phyloP scores from a whole-genome alignment of 495 filamentous ascomycete genomes.

The Lentithecium fluviatile region DNA sequence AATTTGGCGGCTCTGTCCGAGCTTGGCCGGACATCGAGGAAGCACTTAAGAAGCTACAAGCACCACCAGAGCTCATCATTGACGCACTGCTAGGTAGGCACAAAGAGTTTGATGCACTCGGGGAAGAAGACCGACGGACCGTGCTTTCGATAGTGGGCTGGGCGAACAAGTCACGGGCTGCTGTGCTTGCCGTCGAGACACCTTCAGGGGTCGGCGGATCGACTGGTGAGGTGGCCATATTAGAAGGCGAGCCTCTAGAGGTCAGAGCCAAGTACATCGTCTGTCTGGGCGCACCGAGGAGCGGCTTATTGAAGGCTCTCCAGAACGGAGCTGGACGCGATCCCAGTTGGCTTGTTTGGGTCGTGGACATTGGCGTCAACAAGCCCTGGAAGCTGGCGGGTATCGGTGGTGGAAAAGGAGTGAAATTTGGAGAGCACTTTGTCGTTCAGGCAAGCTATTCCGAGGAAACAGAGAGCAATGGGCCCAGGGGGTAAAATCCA shows the following conservation, averaged over 20 bases:
- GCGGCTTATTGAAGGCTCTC: slow-evolving; percentile 72
- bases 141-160: slow-evolving; percentile 82
- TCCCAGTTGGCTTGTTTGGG: slow-evolving; percentile 66
- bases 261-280: slow-evolving; percentile 75
- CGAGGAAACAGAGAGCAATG: slow-evolving; percentile 13
- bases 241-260: slow-evolving; percentile 71
- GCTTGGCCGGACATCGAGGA: slow-evolving; percentile 42
- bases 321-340: slow-evolving; percentile 59
- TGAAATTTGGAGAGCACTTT: slow-evolving; percentile 86
- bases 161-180: slow-evolving; percentile 77
- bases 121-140: slow-evolving; percentile 75
- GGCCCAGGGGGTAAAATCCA: neutral
- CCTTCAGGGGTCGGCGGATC: slow-evolving; percentile 82
- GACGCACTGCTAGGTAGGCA: slow-evolving; percentile 86
- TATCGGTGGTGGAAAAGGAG: slow-evolving; percentile 69
- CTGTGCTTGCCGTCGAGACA: slow-evolving; percentile 78
- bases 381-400: slow-evolving; percentile 85
- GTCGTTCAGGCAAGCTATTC: slow-evolving; percentile 61
- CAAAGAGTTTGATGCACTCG: slow-evolving; percentile 76
- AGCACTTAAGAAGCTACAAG: slow-evolving; percentile 57
- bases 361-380: slow-evolving; percentile 85
- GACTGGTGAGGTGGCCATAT: slow-evolving; percentile 57
- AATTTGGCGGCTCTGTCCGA: slow-evolving; percentile 50
- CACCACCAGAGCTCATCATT: slow-evolving; percentile 74
- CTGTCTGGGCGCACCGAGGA: slow-evolving; percentile 79